A percentile compares a stretch with the other conserved stretches of the same genome.
Evolutionary conservation across 192 early-diverging fungal genomes (phyloP).

Genomic region (Podochytrium sp.): DNA sequence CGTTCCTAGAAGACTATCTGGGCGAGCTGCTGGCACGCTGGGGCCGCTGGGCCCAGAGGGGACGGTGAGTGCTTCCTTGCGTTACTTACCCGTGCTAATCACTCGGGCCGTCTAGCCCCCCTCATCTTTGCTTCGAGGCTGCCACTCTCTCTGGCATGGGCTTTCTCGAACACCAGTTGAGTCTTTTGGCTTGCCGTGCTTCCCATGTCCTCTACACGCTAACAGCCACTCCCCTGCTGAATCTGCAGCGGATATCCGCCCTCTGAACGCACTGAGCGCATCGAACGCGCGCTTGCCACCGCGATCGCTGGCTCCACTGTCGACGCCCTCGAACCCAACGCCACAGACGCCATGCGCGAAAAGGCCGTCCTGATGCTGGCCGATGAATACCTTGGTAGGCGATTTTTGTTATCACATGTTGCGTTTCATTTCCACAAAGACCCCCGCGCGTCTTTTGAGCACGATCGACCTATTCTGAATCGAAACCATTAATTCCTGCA

Average conservation of each 20-base stretch:
- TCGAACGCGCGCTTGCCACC: slow-evolving; percentile 35
- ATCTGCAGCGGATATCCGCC: slow-evolving; percentile 11
- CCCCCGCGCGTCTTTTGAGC: not conserved
- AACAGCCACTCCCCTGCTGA: not conserved
- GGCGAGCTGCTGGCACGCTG: slow-evolving; percentile 38
- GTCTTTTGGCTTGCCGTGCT: not conserved
- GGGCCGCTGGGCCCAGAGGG: slow-evolving; percentile 40
- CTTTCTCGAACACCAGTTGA: slow-evolving; percentile 21
- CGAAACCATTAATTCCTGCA: not conserved
- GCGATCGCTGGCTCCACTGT: slow-evolving; percentile 39
- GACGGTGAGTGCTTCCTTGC: slow-evolving; percentile 8
- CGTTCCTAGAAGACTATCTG: slow-evolving; percentile 35
- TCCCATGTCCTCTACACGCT: not conserved
- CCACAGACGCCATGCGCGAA: slow-evolving; percentile 37
- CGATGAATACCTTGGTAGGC: slow-evolving; percentile 42
- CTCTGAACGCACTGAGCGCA: slow-evolving; percentile 32
- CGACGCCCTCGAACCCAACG: slow-evolving; percentile 45
- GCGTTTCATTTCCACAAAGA: not conserved
- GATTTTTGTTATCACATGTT: not conserved
- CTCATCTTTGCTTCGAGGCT: slow-evolving; percentile 46
- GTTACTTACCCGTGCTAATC: not conserved
- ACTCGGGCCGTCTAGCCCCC: slow-evolving; percentile 12
- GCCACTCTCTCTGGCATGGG: slow-evolving; percentile 36
- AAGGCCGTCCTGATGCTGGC: slow-evolving; percentile 41
- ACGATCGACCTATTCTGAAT: not conserved